Evolutionary conservation across 2,329 filamentous ascomycete species (phyloP).

Genomic region (Colletotrichum tropicale): DNA sequence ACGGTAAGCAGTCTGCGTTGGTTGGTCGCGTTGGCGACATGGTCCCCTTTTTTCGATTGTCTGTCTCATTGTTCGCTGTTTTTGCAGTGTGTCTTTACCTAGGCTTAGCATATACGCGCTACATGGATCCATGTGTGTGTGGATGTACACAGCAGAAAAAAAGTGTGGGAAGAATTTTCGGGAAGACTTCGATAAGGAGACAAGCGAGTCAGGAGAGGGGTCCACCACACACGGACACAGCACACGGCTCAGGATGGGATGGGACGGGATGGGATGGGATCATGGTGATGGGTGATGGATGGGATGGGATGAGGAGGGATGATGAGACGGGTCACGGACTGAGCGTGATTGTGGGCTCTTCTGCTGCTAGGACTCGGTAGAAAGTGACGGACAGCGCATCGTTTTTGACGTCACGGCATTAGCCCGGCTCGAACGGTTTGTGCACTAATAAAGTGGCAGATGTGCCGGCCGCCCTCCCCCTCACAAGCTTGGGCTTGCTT

Average conservation of each 20-base stretch:
- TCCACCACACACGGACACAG: background rate
- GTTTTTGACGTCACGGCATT: slow-evolving; percentile 15
- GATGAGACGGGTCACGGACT: background rate
- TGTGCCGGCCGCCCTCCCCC: background rate
- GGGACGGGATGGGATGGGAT: background rate
- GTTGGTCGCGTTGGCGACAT: background rate
- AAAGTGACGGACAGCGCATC: background rate
- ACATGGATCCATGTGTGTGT: background rate
- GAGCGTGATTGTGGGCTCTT: slow-evolving; percentile 2
- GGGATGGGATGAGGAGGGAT: background rate
- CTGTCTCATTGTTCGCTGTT: background rate
- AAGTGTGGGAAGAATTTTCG: slow-evolving; percentile 14
- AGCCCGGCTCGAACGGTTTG: background rate
- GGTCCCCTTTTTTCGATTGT: background rate
- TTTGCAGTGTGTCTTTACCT: background rate
- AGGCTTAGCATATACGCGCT: background rate
- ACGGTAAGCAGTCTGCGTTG: background rate
- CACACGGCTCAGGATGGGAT: background rate
- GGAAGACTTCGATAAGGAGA: slow-evolving; percentile 14
- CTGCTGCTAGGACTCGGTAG: background rate
- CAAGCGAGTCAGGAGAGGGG: slow-evolving; percentile 18
- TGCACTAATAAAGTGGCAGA: background rate
- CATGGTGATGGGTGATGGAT: background rate
- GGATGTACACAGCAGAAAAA: background rate
- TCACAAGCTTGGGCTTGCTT: no score